Conservation (phyloP, 2,329 filamentous ascomycete genomes). For the Verticillium albo-atrum region DNA sequence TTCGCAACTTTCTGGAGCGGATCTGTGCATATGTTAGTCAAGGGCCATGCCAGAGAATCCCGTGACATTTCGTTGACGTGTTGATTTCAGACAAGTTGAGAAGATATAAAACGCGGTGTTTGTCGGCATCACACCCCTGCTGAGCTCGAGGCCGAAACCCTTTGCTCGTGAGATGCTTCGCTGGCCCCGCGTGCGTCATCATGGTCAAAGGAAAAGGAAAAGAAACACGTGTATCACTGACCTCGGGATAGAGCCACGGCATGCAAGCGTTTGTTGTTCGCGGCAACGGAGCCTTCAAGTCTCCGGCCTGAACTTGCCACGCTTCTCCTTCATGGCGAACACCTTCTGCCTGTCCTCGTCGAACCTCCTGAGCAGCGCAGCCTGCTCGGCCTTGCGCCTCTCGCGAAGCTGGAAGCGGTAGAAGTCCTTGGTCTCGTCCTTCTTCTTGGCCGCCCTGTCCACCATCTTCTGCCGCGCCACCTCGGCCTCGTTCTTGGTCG, state of each 20-base stretch:
- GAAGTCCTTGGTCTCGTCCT: slow-evolving; percentile 65
- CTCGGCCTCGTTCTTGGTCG: slow-evolving; percentile 66
- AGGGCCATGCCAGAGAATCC: neutral
- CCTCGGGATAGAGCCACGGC: neutral
- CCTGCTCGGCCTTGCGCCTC: slow-evolving; percentile 70
- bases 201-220: slow-evolving; percentile 18
- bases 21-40: neutral
- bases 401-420: slow-evolving; percentile 81
- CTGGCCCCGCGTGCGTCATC: slow-evolving; percentile 54
- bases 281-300: slow-evolving; percentile 21
- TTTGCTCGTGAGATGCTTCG: slow-evolving; percentile 21
- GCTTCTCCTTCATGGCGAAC: slow-evolving; percentile 64
- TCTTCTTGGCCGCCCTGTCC: slow-evolving; percentile 60
- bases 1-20: neutral
- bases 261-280: neutral
- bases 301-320: slow-evolving; percentile 56
- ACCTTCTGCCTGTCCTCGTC: slow-evolving; percentile 72
- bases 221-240: slow-evolving; percentile 1
- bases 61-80: neutral
- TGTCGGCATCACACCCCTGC: slow-evolving; percentile 45
- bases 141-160: slow-evolving; percentile 14
- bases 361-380: slow-evolving; percentile 64
- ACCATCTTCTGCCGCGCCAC: slow-evolving; percentile 54
- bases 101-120: slow-evolving; percentile 63
- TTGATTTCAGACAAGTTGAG: slow-evolving; percentile 55